A percentile compares a stretch with the other conserved stretches of the same genome.
Evolutionary conservation across 306 rosid genomes (phyloP).

Genomic region (Amphicarpaea edgeworthii): DNA sequence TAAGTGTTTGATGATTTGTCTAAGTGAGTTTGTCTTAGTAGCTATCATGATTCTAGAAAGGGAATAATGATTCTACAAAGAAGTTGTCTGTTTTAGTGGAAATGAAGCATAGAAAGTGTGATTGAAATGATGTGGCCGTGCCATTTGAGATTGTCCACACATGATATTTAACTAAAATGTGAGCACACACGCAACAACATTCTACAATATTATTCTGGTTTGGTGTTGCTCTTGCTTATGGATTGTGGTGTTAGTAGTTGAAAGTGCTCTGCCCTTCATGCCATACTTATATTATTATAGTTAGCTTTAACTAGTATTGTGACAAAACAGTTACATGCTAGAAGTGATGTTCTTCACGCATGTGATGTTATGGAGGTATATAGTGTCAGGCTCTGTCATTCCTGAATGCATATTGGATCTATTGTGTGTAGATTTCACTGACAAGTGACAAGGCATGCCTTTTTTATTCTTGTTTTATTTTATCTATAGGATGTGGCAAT

Average conservation of each 20-base stretch:
- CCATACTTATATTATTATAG: conserved; percentile 25
- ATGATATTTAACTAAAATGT: background rate
- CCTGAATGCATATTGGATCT: conserved; percentile 4
- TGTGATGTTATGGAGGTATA: conserved; percentile 97
- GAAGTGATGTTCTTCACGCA: conserved; percentile 96
- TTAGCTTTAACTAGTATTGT: conserved; percentile 53
- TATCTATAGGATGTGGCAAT: conserved; percentile 86
- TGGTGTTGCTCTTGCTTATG: conserved; percentile 50
- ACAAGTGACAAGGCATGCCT: conserved; percentile 36
- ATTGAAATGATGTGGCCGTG: conserved; percentile 39
- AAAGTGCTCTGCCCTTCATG: conserved; percentile 45
- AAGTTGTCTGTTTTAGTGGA: no score
- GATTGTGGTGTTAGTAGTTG: conserved; percentile 45
- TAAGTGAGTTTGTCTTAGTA: no score
- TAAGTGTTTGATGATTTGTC: no score
- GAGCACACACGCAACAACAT: conserved; percentile 47
- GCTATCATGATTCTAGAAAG: no score
- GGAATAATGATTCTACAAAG: no score
- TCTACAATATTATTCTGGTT: conserved; percentile 46
- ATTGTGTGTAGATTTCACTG: conserved; percentile 34
- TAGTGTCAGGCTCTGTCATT: conserved; percentile 22
- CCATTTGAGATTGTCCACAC: conserved; percentile 46
- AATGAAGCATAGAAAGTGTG: no score
- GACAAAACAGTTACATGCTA: conserved; percentile 47
- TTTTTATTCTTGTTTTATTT: background rate